Evolutionary conservation across 2,329 filamentous ascomycete genomes (phyloP).

Genomic region (Westerdykella sp.): DNA sequence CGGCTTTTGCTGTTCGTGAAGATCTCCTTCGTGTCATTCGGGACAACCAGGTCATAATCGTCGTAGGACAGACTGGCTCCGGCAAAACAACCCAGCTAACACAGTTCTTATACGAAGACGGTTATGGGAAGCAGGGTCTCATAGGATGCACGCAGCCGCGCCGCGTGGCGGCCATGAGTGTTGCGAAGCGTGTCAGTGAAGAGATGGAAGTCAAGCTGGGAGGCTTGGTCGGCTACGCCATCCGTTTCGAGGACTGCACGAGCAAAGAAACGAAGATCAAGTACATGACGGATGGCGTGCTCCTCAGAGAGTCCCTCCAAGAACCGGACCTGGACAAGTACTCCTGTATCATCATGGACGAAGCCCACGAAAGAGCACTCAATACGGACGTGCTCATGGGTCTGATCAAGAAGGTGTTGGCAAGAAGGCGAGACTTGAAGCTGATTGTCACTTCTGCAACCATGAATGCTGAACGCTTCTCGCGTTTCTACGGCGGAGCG

Average conservation of each 20-base stretch:
- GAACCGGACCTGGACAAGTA: conserved; percentile 93
- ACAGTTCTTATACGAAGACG: conserved; percentile 92
- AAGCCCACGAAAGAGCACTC: conserved; percentile 91
- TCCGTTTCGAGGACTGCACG: conserved; percentile 97
- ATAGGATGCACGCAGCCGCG: conserved; percentile 96
- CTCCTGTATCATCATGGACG: conserved; percentile 98
- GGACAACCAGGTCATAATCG: conserved; percentile 95
- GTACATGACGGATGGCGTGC: conserved; percentile 97
- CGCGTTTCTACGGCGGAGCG: conserved; percentile 90
- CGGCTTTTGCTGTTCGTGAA: conserved; percentile 92
- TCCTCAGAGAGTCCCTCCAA: conserved; percentile 86
- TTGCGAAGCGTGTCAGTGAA: conserved; percentile 94
- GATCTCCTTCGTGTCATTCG: conserved; percentile 85
- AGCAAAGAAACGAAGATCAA: conserved; percentile 94
- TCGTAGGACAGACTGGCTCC: conserved; percentile 94
- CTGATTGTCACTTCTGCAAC: conserved; percentile 97
- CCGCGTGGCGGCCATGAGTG: conserved; percentile 97
- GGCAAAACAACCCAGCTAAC: conserved; percentile 97
- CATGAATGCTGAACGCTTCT: conserved; percentile 96
- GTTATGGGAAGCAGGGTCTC: conserved; percentile 79
- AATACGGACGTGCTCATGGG: conserved; percentile 98
- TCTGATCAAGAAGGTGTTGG: conserved; percentile 92
- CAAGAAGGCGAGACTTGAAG: conserved; percentile 83
- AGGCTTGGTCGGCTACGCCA: conserved; percentile 86
- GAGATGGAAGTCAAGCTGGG: conserved; percentile 95